Conservation (phyloP, 192 early-diverging fungal species). For the Fimicolochytrium jonesii region DNA sequence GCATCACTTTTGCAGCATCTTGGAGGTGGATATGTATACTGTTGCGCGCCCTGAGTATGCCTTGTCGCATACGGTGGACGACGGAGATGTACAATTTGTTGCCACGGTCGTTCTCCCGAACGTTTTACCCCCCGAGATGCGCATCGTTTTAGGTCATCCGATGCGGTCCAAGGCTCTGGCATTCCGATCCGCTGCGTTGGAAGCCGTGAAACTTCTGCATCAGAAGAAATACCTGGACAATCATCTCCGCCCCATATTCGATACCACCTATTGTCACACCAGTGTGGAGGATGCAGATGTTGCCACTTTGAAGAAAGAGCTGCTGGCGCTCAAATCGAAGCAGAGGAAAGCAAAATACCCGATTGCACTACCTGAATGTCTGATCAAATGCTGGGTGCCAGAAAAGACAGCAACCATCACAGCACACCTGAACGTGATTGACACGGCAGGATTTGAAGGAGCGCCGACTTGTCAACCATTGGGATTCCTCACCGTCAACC, state of each 20-base stretch:
- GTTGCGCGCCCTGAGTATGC: slow-evolving; percentile 49
- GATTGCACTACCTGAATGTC: slow-evolving; percentile 1
- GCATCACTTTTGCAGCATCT: slow-evolving; percentile 64
- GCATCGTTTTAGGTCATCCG: slow-evolving; percentile 17
- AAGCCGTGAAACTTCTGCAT: slow-evolving; percentile 69
- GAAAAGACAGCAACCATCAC: slow-evolving; percentile 8
- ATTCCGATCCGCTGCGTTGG: slow-evolving; percentile 45
- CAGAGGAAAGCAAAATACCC: slow-evolving; percentile 6
- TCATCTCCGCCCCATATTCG: slow-evolving; percentile 56
- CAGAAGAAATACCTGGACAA: slow-evolving; percentile 66
- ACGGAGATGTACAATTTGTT: no score
- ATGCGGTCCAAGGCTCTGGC: slow-evolving; percentile 14
- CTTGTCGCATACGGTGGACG: no score
- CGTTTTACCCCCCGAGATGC: slow-evolving; percentile 19
- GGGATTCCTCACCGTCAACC: slow-evolving; percentile 11
- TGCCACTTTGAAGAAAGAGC: not conserved
- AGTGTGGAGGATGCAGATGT: not conserved
- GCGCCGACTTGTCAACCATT: no score
- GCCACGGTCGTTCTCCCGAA: slow-evolving; percentile 27
- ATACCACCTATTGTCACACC: not conserved
- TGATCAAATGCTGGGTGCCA: not conserved
- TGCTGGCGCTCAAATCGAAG: slow-evolving; percentile 1
- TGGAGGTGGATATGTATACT: slow-evolving; percentile 60
- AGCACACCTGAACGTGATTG: slow-evolving; percentile 14
- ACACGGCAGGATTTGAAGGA: no score